These are phyloP conservation scores for Phytophthora multivora DNA, from an alignment of 352 stramenopile species.

Conservation along the genomic window DNA sequence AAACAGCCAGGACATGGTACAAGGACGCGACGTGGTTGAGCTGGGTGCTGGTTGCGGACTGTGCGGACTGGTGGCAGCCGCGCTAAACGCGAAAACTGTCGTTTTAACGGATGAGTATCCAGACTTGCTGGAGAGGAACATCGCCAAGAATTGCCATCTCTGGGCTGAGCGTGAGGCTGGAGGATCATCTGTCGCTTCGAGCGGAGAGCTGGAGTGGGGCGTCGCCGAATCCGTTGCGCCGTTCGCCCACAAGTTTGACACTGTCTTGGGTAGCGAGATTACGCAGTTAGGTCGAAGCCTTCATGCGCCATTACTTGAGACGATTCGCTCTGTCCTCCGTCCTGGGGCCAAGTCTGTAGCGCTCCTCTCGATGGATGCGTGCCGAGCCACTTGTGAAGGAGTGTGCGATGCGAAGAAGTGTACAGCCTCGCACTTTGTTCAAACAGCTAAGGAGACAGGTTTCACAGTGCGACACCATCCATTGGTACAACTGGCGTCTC, in stretches of 20 bases:
- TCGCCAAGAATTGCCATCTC: slow-evolving; percentile 39
- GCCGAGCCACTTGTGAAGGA: slow-evolving; percentile 38
- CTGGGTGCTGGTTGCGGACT: slow-evolving; percentile 62
- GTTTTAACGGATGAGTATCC: slow-evolving; percentile 67
- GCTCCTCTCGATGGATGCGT: slow-evolving; percentile 65
- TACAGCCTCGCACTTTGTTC: slow-evolving; percentile 59
- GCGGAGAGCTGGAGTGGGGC: slow-evolving; percentile 44
- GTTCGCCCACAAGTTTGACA: slow-evolving; percentile 49
- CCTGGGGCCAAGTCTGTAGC: slow-evolving; percentile 35
- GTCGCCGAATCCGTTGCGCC: slow-evolving; percentile 31
- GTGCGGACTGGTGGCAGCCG: slow-evolving; percentile 51
- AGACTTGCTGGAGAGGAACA: slow-evolving; percentile 52
- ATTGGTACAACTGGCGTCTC: slow-evolving; percentile 38
- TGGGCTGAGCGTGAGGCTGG: slow-evolving; percentile 23
- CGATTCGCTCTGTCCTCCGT: slow-evolving; percentile 37
- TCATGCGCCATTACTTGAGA: slow-evolving; percentile 49
- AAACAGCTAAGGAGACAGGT: slow-evolving; percentile 35
- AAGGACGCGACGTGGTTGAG: slow-evolving; percentile 47
- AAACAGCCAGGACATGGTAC: slow-evolving; percentile 28
- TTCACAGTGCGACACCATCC: slow-evolving; percentile 48
- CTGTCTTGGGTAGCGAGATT: slow-evolving; percentile 65
- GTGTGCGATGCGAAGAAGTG: slow-evolving; percentile 53
- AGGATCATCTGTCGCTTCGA: slow-evolving; percentile 19
- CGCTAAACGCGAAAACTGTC: slow-evolving; percentile 34
- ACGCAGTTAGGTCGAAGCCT: slow-evolving; percentile 54